phyloP scores from a whole-genome alignment of 2,329 filamentous ascomycete genomes.

The Epichloe scottii region DNA sequence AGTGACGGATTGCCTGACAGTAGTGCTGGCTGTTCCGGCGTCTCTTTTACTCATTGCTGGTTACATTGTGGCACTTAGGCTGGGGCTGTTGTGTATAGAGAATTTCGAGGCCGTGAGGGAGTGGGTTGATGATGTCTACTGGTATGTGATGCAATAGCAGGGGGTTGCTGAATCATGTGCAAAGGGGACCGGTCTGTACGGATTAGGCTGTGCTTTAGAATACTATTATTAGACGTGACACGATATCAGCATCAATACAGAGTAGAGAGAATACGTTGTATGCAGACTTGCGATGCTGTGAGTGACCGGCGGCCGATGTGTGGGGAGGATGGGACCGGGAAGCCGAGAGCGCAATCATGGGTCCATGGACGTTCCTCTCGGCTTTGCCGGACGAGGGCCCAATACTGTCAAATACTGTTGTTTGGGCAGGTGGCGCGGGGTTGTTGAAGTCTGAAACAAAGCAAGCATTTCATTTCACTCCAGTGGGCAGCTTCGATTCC shows the following conservation, averaged over 20 bases:
- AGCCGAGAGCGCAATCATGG: not conserved
- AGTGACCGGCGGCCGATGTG: not conserved
- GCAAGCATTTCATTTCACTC: not conserved
- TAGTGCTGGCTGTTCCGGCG: conserved; percentile 17
- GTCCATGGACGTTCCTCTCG: no score
- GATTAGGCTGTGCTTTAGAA: not conserved
- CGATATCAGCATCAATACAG: not conserved
- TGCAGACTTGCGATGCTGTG: not conserved
- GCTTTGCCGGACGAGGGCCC: no score
- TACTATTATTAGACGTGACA: not conserved
- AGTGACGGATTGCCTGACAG: conserved; percentile 13
- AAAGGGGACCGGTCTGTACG: not conserved
- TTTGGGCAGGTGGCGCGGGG: no score
- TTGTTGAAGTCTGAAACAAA: no score
- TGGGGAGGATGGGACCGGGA: not conserved
- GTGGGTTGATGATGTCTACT: conserved; percentile 4
- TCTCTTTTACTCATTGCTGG: conserved; percentile 12
- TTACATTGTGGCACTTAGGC: conserved; percentile 16
- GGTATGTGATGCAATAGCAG: not conserved
- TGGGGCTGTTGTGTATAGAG: conserved; percentile 10
- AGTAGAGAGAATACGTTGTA: not conserved
- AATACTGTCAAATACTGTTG: no score
- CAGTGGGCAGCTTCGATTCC: not conserved
- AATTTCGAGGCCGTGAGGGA: conserved; percentile 6
- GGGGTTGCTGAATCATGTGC: no score